These are phyloP conservation scores for Euphorbia pulcherrima DNA, from an alignment of 345 rosid genomes.

Conservation along the genomic window DNA sequence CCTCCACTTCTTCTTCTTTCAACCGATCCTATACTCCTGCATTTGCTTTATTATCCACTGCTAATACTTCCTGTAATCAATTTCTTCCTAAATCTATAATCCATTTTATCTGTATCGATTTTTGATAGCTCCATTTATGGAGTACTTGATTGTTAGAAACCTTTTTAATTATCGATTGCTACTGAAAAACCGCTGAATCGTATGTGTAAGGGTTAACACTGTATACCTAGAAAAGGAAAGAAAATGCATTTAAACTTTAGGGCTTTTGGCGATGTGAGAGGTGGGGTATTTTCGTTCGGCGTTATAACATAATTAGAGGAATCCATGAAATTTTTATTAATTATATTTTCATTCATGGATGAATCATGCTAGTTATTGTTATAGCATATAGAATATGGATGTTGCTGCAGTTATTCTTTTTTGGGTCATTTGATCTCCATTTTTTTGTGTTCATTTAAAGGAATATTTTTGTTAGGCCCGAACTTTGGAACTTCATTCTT, in stretches of 20 bases:
- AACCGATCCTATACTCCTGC: conserved; percentile 23
- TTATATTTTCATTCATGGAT: background rate
- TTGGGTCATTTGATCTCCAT: background rate
- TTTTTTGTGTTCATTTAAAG: background rate
- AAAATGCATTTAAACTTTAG: background rate
- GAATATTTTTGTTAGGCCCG: background rate
- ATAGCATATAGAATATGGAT: background rate
- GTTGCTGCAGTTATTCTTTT: too few relatives aligned
- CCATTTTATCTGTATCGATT: background rate
- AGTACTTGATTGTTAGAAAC: background rate
- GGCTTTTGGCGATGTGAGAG: background rate
- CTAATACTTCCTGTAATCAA: conserved; percentile 35
- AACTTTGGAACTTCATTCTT: conserved; percentile 5
- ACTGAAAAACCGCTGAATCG: background rate
- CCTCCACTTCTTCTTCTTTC: conserved; percentile 13
- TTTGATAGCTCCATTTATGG: background rate
- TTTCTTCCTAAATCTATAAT: background rate
- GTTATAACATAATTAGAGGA: background rate
- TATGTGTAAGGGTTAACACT: too few relatives aligned
- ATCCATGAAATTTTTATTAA: background rate
- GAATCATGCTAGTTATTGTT: background rate
- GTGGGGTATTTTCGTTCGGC: background rate
- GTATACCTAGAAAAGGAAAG: background rate
- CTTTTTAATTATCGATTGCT: background rate
- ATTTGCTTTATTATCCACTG: conserved; percentile 44